These are phyloP conservation scores for Thermoascus crustaceus DNA, from an alignment of 2,329 filamentous ascomycete species.

Conservation along the genomic window DNA sequence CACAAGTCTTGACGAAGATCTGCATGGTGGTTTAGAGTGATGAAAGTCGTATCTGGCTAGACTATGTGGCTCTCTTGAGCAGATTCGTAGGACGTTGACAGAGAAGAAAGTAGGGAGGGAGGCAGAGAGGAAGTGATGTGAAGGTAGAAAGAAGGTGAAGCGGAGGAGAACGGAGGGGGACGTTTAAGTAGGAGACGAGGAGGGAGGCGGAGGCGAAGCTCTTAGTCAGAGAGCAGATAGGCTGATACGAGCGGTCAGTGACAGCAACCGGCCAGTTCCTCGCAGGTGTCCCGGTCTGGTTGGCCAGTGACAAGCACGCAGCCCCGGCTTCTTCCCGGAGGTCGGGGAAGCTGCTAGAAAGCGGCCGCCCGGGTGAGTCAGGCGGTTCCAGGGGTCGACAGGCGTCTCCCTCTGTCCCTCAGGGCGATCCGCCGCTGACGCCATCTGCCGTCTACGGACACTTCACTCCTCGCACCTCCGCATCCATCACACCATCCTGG, in stretches of 20 bases:
- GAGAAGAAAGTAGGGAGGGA: conserved; percentile 8
- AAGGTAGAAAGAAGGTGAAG: conserved; percentile 9
- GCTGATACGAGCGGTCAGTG: conserved; percentile 16
- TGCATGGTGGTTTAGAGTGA: conserved; percentile 61
- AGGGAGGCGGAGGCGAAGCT: conserved; percentile 17
- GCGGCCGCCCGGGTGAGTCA: conserved; percentile 3
- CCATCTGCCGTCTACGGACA: conserved; percentile 12
- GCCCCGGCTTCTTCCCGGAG: conserved; percentile 3
- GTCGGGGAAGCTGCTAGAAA: conserved; percentile 15
- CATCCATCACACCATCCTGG: background rate
- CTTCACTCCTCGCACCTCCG: background rate
- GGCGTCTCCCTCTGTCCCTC: too few species aligned
- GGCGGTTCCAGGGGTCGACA: background rate
- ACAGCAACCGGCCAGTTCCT: conserved; percentile 11
- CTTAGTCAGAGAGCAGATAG: conserved; percentile 16
- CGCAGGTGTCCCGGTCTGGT: conserved; percentile 1
- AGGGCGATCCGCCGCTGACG: conserved; percentile 19
- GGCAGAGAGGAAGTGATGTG: conserved; percentile 5
- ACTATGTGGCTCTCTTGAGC: conserved; percentile 2
- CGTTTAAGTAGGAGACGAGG: conserved; percentile 24
- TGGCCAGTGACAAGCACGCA: conserved; percentile 1
- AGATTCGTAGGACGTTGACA: conserved; percentile 5
- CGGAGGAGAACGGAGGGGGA: conserved; percentile 10
- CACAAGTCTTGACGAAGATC: conserved; percentile 96
- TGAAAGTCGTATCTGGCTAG: background rate